phyloP scores from a whole-genome alignment of 73 alveolate genomes.

The Paramecium primaurelia region DNA sequence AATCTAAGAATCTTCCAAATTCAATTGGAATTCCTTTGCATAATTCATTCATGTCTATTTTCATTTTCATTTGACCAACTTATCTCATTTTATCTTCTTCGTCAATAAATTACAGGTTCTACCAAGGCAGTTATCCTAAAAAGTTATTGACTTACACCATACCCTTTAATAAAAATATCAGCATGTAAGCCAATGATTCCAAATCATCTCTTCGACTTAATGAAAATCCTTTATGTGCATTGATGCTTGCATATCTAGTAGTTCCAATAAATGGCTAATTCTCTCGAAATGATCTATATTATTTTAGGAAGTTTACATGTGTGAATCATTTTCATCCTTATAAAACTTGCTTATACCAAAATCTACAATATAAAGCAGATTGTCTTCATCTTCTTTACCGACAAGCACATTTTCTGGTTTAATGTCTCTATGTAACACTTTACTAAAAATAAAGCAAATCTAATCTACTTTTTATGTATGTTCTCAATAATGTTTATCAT shows the following conservation, averaged over 20 bases:
- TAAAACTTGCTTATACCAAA: conserved; percentile 92
- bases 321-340: conserved; percentile 69
- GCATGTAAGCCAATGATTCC: conserved; percentile 77
- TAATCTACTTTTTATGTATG: conserved; percentile 79
- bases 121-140: conserved; percentile 87
- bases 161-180: conserved; percentile 70
- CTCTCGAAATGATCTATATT: not conserved
- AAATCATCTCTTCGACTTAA: conserved; percentile 85
- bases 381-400: conserved; percentile 74
- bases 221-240: conserved; percentile 82
- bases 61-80: conserved; percentile 81
- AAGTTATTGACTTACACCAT: not conserved
- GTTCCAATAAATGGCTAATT: conserved; percentile 66
- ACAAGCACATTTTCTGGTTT: conserved; percentile 87
- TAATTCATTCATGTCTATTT: conserved; percentile 80
- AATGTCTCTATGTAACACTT: conserved; percentile 84
- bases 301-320: conserved; percentile 43
- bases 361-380: conserved; percentile 79
- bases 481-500: conserved; percentile 83
- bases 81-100: conserved; percentile 89
- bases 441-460: not conserved
- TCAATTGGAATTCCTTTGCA: conserved; percentile 70
- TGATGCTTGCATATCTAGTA: conserved; percentile 74
- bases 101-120: conserved; percentile 82
- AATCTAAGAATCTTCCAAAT: conserved; percentile 50